Conservation (phyloP, 768 basidiomycete genomes). For the Tubosaeta sp. region DNA sequence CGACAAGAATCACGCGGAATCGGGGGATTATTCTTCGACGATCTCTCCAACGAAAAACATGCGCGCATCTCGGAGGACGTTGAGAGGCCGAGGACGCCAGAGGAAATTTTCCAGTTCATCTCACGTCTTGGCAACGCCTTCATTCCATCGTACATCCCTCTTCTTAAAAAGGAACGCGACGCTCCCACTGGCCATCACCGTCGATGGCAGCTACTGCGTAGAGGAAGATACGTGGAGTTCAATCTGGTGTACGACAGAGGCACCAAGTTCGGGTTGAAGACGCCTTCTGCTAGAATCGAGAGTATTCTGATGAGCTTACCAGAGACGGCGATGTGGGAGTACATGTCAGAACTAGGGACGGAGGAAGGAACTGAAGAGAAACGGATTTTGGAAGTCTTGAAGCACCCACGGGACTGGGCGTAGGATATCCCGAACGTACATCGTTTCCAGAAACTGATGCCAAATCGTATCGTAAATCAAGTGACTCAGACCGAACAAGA, state of each 20-base stretch:
- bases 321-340: constrained; percentile 87
- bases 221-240: constrained; percentile 95
- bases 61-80: constrained; percentile 47
- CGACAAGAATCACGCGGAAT: constrained; percentile 82
- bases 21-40: constrained; percentile 97
- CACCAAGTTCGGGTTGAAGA: constrained; percentile 81
- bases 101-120: constrained; percentile 76
- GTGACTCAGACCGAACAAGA: neutral
- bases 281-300: constrained; percentile 83
- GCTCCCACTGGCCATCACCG: constrained; percentile 64
- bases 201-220: constrained; percentile 88
- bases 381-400: constrained; percentile 56
- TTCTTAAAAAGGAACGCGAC: constrained; percentile 59
- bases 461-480: neutral
- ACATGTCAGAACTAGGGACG: constrained; percentile 70
- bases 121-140: constrained; percentile 73
- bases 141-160: constrained; percentile 86
- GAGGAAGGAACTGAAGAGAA: constrained; percentile 64
- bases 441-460: neutral
- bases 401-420: constrained; percentile 63
- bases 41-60: constrained; percentile 68
- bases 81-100: constrained; percentile 51
- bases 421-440: neutral
- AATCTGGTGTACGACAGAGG: constrained; percentile 85
- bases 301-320: constrained; percentile 89